Evolutionary conservation across 805 yeast genomes (phyloP).

Genomic region (Lipomyces kockii): DNA sequence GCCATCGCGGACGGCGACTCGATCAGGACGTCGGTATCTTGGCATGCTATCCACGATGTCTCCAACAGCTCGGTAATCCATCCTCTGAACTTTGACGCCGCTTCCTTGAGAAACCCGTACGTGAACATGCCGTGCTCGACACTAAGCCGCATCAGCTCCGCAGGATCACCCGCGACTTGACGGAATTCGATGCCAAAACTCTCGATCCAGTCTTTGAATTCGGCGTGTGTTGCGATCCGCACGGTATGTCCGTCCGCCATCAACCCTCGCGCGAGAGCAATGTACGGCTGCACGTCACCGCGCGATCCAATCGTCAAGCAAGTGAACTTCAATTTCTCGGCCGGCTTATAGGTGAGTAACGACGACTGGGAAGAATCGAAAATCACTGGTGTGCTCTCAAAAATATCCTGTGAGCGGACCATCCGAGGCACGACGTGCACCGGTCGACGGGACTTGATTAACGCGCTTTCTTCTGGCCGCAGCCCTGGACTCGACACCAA

Average conservation of each 20-base stretch:
- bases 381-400: constrained; percentile 21
- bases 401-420: not conserved
- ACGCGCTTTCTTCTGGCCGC: constrained; percentile 10
- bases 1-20: constrained; percentile 98
- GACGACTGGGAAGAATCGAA: constrained; percentile 46
- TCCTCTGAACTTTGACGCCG: constrained; percentile 72
- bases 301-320: constrained; percentile 90
- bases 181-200: constrained; percentile 68
- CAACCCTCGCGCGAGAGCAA: constrained; percentile 83
- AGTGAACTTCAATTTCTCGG: constrained; percentile 61
- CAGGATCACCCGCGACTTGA: constrained; percentile 89
- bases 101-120: constrained; percentile 80
- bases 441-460: constrained; percentile 6
- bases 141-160: constrained; percentile 89
- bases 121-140: constrained; percentile 88
- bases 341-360: constrained; percentile 49
- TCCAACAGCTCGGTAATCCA: constrained; percentile 79
- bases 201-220: constrained; percentile 76
- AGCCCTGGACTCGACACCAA: not conserved
- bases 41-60: constrained; percentile 87
- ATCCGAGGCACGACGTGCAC: constrained; percentile 3
- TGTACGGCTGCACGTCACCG: constrained; percentile 96
- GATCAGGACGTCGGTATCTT: constrained; percentile 76
- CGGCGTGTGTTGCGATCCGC: constrained; percentile 82
- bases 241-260: constrained; percentile 81